These are phyloP conservation scores for Exophiala calicioides DNA, from an alignment of 2,329 filamentous ascomycete genomes.

Conservation along the genomic window DNA sequence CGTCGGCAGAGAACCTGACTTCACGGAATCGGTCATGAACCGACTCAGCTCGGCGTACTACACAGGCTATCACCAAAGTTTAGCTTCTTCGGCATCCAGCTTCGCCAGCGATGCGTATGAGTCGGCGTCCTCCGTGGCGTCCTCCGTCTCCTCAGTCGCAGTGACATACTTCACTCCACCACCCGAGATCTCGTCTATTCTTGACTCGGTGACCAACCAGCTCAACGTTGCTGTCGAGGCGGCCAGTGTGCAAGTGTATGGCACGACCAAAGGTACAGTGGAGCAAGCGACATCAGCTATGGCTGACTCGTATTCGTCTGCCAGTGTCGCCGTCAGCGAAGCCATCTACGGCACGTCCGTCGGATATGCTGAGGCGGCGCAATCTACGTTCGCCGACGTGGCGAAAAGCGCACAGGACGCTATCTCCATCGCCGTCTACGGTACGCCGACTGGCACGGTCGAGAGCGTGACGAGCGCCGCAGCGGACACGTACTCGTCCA, in stretches of 20 bases:
- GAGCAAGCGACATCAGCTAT: conserved; percentile 58
- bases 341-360: conserved; percentile 58
- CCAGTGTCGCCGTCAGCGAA: conserved; percentile 48
- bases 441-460: conserved; percentile 52
- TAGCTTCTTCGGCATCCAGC: conserved; percentile 53
- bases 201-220: conserved; percentile 58
- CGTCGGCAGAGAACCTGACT: conserved; percentile 74
- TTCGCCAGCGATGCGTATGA: conserved; percentile 52
- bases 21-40: conserved; percentile 76
- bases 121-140: conserved; percentile 37
- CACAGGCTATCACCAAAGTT: conserved; percentile 51
- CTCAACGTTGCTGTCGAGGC: conserved; percentile 61
- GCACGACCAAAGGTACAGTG: conserved; percentile 54
- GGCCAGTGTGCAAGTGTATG: conserved; percentile 60
- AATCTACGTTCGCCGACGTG: conserved; percentile 55
- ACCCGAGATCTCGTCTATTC: conserved; percentile 58
- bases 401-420: conserved; percentile 57
- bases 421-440: conserved; percentile 60
- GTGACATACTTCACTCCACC: conserved; percentile 53
- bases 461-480: conserved; percentile 49
- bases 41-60: conserved; percentile 72
- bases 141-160: conserved; percentile 39
- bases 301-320: conserved; percentile 54
- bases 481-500: conserved; percentile 45
- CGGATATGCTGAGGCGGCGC: conserved; percentile 56